Evolutionary conservation across 2,329 filamentous ascomycete genomes (phyloP).

Genomic region (Atkinsonella hypoxylon): DNA sequence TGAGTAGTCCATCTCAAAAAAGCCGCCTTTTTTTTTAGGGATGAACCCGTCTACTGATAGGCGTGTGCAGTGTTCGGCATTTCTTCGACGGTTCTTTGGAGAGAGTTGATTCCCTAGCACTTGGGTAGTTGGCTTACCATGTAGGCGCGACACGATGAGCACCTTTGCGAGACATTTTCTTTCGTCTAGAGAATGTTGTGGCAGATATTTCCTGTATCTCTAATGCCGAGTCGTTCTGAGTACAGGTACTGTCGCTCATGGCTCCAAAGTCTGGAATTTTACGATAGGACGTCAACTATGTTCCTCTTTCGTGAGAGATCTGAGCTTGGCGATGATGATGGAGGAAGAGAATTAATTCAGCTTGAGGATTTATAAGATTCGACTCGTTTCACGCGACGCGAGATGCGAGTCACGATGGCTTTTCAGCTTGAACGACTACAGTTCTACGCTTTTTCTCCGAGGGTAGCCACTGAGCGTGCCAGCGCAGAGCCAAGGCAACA

Average conservation of each 20-base stretch:
- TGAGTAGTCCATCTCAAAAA: background rate
- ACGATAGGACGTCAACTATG: no score
- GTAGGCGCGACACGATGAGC: no score
- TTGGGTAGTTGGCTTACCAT: background rate
- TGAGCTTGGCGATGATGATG: no score
- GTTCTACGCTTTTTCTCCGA: background rate
- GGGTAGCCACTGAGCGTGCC: no score
- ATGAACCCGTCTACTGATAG: background rate
- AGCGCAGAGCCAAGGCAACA: no score
- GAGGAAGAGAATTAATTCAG: background rate
- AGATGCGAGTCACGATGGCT: background rate
- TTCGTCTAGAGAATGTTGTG: no score
- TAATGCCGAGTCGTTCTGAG: no score
- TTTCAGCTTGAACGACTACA: background rate
- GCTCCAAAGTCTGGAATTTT: no score
- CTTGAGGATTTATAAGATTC: background rate
- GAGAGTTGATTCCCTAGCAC: background rate
- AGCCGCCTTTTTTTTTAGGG: background rate
- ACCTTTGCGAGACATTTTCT: no score
- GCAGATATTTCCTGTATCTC: no score
- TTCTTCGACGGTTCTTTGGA: conserved; percentile 2
- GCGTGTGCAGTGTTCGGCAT: conserved; percentile 7
- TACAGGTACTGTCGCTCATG: no score
- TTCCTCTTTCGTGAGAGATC: no score
- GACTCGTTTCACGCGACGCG: background rate